Evolutionary conservation across 495 filamentous ascomycete species (phyloP), one percentile per base, ranked within the genome.

Genomic region (Cryomyces minteri): DNA sequence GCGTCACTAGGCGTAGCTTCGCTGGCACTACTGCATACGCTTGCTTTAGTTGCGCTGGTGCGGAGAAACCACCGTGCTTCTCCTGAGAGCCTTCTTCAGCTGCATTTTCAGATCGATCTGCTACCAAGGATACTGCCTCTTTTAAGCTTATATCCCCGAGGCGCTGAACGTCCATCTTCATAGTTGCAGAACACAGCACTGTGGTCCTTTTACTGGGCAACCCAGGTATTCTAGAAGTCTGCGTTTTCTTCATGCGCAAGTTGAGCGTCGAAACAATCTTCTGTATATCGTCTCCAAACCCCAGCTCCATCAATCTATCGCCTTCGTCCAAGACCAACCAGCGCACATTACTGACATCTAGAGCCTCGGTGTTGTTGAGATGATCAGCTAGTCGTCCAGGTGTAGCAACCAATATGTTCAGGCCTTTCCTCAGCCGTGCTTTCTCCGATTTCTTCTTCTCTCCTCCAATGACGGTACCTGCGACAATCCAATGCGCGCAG

Each of bases 401-500:
- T 0, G 90, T 98, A 31, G 90, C 90, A 10, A 98, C 82, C 28
- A 98, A 68, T 43, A 96, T 92, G 62, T 95, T 95, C 49, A 94
- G 65, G 1, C 90, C 90, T 58, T 95, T 96, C 50, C 90, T 67
- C 50, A 98, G 56, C 39, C 92, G 68, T 30, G 90, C 85, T 59
- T 98, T 98, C 58, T 98, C 90, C 2, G 84, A 87, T 54, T 95
- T 88, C 61, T 95, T 95, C 62, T 88, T 95, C 63, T 96, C 88
- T 25, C 90, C 90, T 58, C 90, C 90, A 51, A 87, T 92, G 9
- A 98, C 87, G 0, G 82, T 90, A 5, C 85, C 86, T 25, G 79
- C 77, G 0, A 96, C 90, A 39, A 98, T 74, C 87, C 87, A 95
- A 49, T 80, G 72, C 32, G 82, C 79, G 47, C 84, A 88, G 41